Base-by-base conservation (phyloP, 202 grass and related monocot genomes). In the Panicum virgatum region DNA sequence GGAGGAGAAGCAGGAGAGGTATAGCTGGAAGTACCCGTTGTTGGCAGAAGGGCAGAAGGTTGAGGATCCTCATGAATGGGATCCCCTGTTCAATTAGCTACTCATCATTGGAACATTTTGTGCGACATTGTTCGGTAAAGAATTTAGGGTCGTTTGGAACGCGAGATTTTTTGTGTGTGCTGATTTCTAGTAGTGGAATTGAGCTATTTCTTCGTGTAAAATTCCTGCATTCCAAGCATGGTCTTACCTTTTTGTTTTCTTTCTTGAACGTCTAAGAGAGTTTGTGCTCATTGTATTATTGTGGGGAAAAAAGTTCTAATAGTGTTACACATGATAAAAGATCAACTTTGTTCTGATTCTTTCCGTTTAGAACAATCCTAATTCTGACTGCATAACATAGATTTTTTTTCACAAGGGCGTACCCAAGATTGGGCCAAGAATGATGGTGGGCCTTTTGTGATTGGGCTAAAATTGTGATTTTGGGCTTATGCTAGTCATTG, bases 1-100 rank as follows among this genome's bases (percentile, higher is more conserved):
- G 82, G 87, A 77, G 14, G 64, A 65, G 64, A 89, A 79, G 78
- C 23, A 32, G 69, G 88, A 85, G 10, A 86, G 59, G 78, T 89
- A 82, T 22, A 90, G 84, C 58, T 92, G 91, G 91, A 92, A 92
- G 54, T 92, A 92, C 73, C 81, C 91, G 15, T 72, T 92, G 73
- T 32, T 92, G 69, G 52, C 42, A 52, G 36, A 83, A 53, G 87
- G 77, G 6, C 84, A 90, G 68, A 83, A 79, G 52, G 70, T 30
- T 2, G 62, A 89, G 38, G 84, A 84, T 1, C 66, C 87, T 52
- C 91, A 92, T 73, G 91, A 87, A 52, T 92, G 91, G 91, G 87
- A 90, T 82, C 36, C 73, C 12, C 69, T 92, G 61, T 92, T 78
- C 64, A 76, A 37, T 63, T 89, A 89, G 70, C 6, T 12, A 45